These are phyloP conservation scores for Mycena haematopus DNA, from an alignment of 768 basidiomycete species.

Conservation along the genomic window DNA sequence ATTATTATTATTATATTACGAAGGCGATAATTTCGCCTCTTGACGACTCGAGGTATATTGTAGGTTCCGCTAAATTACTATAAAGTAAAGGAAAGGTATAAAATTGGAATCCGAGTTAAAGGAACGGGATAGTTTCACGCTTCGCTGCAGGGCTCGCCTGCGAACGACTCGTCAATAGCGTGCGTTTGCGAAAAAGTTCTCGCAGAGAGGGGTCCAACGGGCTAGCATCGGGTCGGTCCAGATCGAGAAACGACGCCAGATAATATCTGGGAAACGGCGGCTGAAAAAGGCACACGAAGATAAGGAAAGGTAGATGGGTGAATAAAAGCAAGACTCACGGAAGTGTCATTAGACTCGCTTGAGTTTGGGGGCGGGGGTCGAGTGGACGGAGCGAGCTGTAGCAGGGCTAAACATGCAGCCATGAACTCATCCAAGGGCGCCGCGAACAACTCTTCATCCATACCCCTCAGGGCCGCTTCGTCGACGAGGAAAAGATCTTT, in stretches of 20 bases:
- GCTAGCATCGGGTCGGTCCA: background rate
- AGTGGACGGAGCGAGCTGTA: slow-evolving; percentile 6
- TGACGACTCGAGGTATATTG: background rate
- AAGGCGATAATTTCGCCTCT: background rate
- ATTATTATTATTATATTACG: too few relatives aligned
- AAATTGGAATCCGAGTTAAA: background rate
- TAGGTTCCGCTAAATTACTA: background rate
- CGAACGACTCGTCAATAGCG: background rate
- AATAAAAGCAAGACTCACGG: background rate
- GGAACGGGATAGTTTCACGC: background rate
- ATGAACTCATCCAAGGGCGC: slow-evolving; percentile 25
- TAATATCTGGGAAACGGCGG: slow-evolving; percentile 8
- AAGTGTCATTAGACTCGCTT: background rate
- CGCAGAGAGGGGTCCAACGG: slow-evolving; percentile 9
- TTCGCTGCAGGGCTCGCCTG: background rate
- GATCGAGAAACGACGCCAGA: slow-evolving; percentile 18
- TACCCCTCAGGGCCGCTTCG: slow-evolving; percentile 11
- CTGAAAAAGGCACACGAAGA: slow-evolving; percentile 1
- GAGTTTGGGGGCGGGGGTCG: background rate
- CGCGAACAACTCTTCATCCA: slow-evolving; percentile 19
- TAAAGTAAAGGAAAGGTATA: background rate
- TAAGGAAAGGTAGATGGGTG: background rate
- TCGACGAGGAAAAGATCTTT: slow-evolving; percentile 18
- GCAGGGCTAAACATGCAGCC: slow-evolving; percentile 17
- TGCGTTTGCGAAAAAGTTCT: slow-evolving; percentile 16